A percentile compares a stretch with the other conserved stretches of the same genome.
These are phyloP conservation scores for Filobasidium wieringae DNA, from an alignment of 768 basidiomycete species.

Conservation along the genomic window DNA sequence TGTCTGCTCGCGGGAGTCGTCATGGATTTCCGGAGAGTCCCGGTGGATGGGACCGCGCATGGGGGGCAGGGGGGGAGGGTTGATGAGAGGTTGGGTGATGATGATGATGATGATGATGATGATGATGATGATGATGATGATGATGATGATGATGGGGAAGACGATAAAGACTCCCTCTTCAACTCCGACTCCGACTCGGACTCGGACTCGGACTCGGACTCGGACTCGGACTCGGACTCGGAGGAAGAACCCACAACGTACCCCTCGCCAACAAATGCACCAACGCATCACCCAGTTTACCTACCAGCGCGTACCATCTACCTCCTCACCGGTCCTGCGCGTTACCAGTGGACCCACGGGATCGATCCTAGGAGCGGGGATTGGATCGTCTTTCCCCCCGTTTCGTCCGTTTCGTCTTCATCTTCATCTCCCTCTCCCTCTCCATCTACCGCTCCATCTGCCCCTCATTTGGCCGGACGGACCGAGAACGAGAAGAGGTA, in stretches of 20 bases:
- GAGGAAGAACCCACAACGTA: too few relatives aligned
- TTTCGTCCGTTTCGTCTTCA: too few relatives aligned
- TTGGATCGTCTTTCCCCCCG: slow-evolving; percentile 44
- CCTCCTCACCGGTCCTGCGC: slow-evolving; percentile 65
- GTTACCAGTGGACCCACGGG: slow-evolving; percentile 80
- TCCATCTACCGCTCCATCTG: too few relatives aligned
- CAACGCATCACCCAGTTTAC: slow-evolving; percentile 47
- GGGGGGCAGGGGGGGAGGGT: not conserved
- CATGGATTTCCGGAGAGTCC: slow-evolving; percentile 54
- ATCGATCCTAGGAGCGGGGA: slow-evolving; percentile 58
- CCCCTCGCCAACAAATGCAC: not conserved
- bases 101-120: not conserved
- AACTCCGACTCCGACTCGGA: not conserved
- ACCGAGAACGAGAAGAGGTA: slow-evolving; percentile 37
- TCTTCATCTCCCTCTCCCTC: too few relatives aligned
- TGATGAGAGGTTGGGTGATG: slow-evolving; percentile 1
- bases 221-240: too few relatives aligned
- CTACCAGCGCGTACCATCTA: slow-evolving; percentile 65
- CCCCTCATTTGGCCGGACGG: too few relatives aligned
- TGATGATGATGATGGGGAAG: slow-evolving; percentile 11
- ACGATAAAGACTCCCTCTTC: not conserved
- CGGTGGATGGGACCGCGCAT: not conserved
- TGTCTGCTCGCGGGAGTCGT: slow-evolving; percentile 68
- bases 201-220: not conserved
- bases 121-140: not conserved